phyloP scores from a whole-genome alignment of 2,329 filamentous ascomycete genomes.

The Calonectria pauciramosa region DNA sequence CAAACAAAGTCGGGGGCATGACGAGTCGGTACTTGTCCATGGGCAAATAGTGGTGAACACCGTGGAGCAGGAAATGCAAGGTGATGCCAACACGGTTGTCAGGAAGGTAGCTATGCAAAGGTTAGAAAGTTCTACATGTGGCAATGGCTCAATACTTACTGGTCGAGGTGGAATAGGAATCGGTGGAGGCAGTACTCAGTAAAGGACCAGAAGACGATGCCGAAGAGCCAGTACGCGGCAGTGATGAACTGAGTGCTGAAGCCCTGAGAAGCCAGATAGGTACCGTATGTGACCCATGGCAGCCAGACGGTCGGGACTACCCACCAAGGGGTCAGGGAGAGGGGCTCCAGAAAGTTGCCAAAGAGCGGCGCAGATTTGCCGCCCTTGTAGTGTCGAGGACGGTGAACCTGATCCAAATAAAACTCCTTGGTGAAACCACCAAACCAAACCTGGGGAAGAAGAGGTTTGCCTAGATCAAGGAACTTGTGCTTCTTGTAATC shows the following conservation, averaged over 20 bases:
- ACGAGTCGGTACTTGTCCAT: conserved; percentile 98
- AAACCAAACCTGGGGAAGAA: conserved; percentile 89
- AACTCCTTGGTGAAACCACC: conserved; percentile 95
- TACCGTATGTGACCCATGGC: conserved; percentile 82
- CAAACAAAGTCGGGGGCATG: conserved; percentile 93
- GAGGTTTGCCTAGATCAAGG: conserved; percentile 86
- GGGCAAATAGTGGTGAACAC: conserved; percentile 98
- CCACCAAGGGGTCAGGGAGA: conserved; percentile 96
- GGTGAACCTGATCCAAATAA: conserved; percentile 95
- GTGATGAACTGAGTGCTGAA: conserved; percentile 64
- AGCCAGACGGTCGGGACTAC: conserved; percentile 87
- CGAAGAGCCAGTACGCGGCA: conserved; percentile 75
- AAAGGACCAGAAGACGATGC: conserved; percentile 87
- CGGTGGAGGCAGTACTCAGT: conserved; percentile 92
- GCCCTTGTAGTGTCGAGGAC: conserved; percentile 94
- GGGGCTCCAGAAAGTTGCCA: conserved; percentile 98
- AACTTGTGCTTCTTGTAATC: conserved; percentile 97
- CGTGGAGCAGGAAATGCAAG: conserved; percentile 92
- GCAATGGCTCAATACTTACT: conserved; percentile 67
- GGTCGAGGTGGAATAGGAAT: conserved; percentile 93
- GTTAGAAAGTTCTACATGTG: conserved; percentile 45
- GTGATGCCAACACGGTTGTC: conserved; percentile 92
- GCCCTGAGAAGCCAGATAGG: conserved; percentile 73
- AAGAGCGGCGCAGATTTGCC: conserved; percentile 94
- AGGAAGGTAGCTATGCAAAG: conserved; percentile 77